Evolutionary conservation across 352 stramenopile genomes (phyloP).

Genomic region (Phytophthora capsici): DNA sequence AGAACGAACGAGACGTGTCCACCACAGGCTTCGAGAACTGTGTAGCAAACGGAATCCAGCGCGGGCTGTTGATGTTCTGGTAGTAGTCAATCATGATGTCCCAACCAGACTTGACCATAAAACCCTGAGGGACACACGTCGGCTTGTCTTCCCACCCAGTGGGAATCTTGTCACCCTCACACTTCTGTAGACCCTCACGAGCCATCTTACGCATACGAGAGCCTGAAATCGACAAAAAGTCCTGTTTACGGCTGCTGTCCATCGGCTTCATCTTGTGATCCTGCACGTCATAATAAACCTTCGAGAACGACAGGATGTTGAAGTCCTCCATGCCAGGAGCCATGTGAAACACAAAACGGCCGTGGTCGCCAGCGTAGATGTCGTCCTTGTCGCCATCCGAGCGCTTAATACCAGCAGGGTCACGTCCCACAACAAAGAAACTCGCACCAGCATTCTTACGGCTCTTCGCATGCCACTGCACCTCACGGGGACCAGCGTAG

Average conservation of each 20-base stretch:
- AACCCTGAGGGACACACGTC: slow-evolving; percentile 96
- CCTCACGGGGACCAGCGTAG: slow-evolving; percentile 97
- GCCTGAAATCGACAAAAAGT: slow-evolving; percentile 98
- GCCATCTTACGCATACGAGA: slow-evolving; percentile 97
- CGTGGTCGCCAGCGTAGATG: slow-evolving; percentile 97
- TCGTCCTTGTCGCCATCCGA: slow-evolving; percentile 95
- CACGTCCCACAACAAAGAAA: slow-evolving; percentile 98
- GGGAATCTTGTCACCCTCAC: slow-evolving; percentile 72
- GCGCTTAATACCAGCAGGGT: slow-evolving; percentile 98
- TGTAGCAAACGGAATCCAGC: slow-evolving; percentile 82
- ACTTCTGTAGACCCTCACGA: slow-evolving; percentile 94
- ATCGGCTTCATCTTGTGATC: slow-evolving; percentile 98
- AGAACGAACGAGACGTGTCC: slow-evolving; percentile 54
- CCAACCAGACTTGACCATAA: slow-evolving; percentile 99
- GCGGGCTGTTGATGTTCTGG: slow-evolving; percentile 92
- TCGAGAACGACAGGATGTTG: slow-evolving; percentile 95
- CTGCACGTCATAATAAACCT: slow-evolving; percentile 98
- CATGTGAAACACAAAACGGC: slow-evolving; percentile 96
- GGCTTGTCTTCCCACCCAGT: slow-evolving; percentile 76
- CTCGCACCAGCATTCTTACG: slow-evolving; percentile 95
- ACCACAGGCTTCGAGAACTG: slow-evolving; percentile 63
- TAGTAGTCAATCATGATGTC: slow-evolving; percentile 99
- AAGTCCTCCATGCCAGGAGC: slow-evolving; percentile 95
- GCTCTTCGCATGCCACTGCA: slow-evolving; percentile 98
- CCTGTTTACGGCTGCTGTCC: slow-evolving; percentile 90